Evolutionary conservation across 352 stramenopile genomes (phyloP), one percentile per base, ranked within the genome.

Genomic region (Peronosclerospora sorghi): DNA sequence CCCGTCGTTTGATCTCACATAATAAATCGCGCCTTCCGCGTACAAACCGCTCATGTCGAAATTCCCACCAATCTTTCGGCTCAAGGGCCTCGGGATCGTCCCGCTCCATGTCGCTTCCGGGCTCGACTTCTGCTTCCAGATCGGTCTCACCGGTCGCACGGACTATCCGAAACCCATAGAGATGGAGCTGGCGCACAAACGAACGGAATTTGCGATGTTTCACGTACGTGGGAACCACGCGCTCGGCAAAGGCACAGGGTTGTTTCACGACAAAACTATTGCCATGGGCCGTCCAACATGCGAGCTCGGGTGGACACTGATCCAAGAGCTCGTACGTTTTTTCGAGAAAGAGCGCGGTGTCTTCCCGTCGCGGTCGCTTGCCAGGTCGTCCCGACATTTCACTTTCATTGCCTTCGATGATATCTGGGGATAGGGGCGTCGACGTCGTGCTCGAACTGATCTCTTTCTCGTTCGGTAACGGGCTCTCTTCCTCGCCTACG

Each of bases 171-270:
- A 96, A 95, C 15, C 84, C 84, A 51, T 95, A 96, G 36, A 96
- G 78, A 59, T 95, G 95, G 18, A 96, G 64, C 59, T 96, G 86
- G n/a, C 86, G 73, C 45, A 96, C 83, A 51, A 96, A 96, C 26
- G 76, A 93, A 34, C 74, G 87, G 46, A 96, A 95, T 51, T 95
- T 96, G 53, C 73, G 78, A 71, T 96, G 86, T 62, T 95, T 95
- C 59, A 96, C 95, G 70, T 94, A 95, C 19, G 72, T 59, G 2
- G 86, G 86, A 54, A 96, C 88, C 14, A 95, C 75, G 49, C 78
- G 65, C 49, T 89, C 73, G 0, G 84, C 81, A 56, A 96, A 95
- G 23, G 66, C 67, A 17, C 72, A 56, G 3, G 84, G 78, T 49
- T 90, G 77, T 58, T 94, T 92, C n/a, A 95, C 73, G 28, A 95